Conservation (phyloP, 306 rosid species). For the Acacia confusa region DNA sequence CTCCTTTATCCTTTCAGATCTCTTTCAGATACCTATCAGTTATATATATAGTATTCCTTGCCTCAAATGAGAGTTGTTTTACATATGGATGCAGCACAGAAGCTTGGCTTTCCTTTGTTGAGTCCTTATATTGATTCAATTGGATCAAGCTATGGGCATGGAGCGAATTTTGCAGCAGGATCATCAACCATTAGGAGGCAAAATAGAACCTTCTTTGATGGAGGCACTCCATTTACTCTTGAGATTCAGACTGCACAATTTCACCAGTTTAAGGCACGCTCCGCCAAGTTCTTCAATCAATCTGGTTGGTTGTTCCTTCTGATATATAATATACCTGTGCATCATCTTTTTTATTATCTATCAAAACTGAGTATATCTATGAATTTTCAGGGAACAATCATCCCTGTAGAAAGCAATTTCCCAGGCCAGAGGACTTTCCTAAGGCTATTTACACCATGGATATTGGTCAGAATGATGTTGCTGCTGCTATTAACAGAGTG, state of each 20-base stretch:
- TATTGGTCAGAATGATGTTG: slow-evolving; percentile 85
- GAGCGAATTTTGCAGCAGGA: slow-evolving; percentile 88
- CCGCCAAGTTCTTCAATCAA: slow-evolving; percentile 42
- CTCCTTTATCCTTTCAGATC: background rate
- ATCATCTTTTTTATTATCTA: background rate
- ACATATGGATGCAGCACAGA: slow-evolving; percentile 44
- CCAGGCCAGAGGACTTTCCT: slow-evolving; percentile 62
- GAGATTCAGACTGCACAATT: slow-evolving; percentile 67
- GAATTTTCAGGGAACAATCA: slow-evolving; percentile 32
- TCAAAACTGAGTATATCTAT: background rate
- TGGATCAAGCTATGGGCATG: slow-evolving; percentile 66
- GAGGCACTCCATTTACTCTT: slow-evolving; percentile 64
- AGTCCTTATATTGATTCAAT: slow-evolving; percentile 70
- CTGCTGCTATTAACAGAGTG: slow-evolving; percentile 45
- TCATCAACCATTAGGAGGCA: slow-evolving; percentile 62
- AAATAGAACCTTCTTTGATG: slow-evolving; percentile 55
- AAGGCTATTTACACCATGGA: slow-evolving; percentile 74
- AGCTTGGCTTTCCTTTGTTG: slow-evolving; percentile 54
- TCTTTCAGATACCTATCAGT: background rate
- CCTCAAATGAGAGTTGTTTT: background rate
- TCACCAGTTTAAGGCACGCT: slow-evolving; percentile 59
- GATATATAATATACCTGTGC: background rate
- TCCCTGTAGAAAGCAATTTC: slow-evolving; percentile 40
- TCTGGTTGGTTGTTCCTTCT: slow-evolving; percentile 30
- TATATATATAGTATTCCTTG: background rate